Conservation (phyloP, 495 filamentous ascomycete genomes). For the Chaetomium fimeti region DNA sequence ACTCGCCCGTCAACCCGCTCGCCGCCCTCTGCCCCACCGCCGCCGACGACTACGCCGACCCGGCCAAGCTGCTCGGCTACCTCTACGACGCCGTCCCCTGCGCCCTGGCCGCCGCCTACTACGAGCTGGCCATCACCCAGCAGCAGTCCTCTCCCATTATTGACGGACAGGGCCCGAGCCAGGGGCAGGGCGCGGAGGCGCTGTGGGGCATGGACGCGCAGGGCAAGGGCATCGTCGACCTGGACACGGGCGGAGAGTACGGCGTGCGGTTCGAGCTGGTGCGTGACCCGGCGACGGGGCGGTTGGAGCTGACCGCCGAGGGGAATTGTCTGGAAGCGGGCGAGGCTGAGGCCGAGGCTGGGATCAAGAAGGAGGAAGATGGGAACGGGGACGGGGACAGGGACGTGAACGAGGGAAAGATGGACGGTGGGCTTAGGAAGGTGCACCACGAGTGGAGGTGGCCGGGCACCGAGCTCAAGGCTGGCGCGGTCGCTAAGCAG, state of each 20-base stretch:
- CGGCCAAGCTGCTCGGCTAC: constrained; percentile 27
- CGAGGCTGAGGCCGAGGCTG: not conserved
- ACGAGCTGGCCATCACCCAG: constrained; percentile 1
- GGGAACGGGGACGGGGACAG: too few relatives aligned
- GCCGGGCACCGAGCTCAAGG: not conserved
- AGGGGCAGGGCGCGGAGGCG: not conserved
- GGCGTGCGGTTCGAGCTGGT: constrained; percentile 28
- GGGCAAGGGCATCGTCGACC: constrained; percentile 26
- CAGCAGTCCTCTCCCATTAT: not conserved
- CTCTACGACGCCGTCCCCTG: constrained; percentile 29
- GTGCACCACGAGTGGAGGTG: constrained; percentile 25
- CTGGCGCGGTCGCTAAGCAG: constrained; percentile 20
- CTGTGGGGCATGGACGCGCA: constrained; percentile 21
- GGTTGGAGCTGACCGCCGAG: constrained; percentile 16
- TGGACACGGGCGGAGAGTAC: constrained; percentile 18
- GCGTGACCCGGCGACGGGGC: not conserved
- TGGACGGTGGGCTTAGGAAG: not conserved
- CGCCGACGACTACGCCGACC: constrained; percentile 25
- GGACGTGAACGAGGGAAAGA: too few relatives aligned
- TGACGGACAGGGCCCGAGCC: not conserved
- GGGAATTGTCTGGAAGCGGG: constrained; percentile 18
- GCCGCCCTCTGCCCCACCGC: not conserved
- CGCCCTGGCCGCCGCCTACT: constrained; percentile 28
- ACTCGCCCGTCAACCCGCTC: constrained; percentile 24
- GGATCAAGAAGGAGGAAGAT: not conserved